These are phyloP conservation scores for Volutella citrinella DNA, from an alignment of 2,329 filamentous ascomycete genomes.

Conservation along the genomic window DNA sequence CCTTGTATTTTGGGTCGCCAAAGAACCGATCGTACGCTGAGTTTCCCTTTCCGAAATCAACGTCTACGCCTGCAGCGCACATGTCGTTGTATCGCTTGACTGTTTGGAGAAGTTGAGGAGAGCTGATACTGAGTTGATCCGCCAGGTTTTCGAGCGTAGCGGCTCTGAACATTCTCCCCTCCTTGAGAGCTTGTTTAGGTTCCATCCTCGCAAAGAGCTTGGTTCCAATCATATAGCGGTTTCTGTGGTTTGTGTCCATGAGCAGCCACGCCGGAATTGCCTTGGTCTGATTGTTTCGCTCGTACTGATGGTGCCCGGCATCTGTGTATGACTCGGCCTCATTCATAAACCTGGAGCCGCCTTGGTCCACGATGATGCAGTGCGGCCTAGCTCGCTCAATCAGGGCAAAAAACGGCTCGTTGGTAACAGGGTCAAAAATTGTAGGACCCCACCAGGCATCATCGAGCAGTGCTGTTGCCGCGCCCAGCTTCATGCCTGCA, in stretches of 20 bases:
- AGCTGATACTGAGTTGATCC: background rate
- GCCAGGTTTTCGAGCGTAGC: background rate
- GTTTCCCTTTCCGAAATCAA: background rate
- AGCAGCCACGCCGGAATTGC: conserved; percentile 1
- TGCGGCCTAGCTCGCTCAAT: conserved; percentile 4
- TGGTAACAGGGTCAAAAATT: conserved; percentile 6
- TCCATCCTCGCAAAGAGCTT: background rate
- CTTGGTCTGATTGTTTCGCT: background rate
- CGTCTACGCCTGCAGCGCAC: background rate
- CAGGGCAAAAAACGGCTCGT: conserved; percentile 1
- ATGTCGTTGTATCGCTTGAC: background rate
- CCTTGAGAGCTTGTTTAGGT: background rate
- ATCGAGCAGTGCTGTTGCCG: conserved; percentile 5
- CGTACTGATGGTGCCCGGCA: conserved; percentile 2
- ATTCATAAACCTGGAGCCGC: conserved; percentile 1
- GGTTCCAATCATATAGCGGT: conserved; percentile 2
- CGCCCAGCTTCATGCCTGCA: conserved; percentile 1
- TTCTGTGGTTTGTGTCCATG: conserved; percentile 1
- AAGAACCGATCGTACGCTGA: background rate
- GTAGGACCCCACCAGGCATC: conserved; percentile 9
- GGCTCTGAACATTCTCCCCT: background rate
- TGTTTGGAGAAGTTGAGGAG: background rate
- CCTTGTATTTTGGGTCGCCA: background rate
- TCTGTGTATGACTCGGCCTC: conserved; percentile 2
- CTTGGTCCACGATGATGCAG: conserved; percentile 1